phyloP scores from a whole-genome alignment of 306 rosid genomes.

The Sindora glabra region DNA sequence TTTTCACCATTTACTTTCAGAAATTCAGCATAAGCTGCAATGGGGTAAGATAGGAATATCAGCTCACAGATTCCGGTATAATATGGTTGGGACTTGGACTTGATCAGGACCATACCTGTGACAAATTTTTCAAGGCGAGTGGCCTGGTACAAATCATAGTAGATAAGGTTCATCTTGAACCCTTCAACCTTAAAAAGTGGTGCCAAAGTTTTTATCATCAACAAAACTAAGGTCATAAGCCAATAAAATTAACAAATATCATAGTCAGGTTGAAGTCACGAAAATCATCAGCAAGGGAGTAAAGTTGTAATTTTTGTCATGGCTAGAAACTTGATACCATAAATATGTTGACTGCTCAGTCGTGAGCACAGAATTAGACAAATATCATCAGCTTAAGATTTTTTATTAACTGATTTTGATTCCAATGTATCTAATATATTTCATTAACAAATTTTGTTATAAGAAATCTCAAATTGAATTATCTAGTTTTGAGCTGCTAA shows the following conservation, averaged over 20 bases:
- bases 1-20: slow-evolving; percentile 78
- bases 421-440: too few species aligned
- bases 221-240: neutral
- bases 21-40: slow-evolving; percentile 83
- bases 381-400: neutral
- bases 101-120: slow-evolving; percentile 61
- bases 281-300: too few species aligned
- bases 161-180: slow-evolving; percentile 97
- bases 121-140: slow-evolving; percentile 92
- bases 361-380: too few species aligned
- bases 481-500: too few species aligned
- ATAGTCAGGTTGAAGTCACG: slow-evolving; percentile 1
- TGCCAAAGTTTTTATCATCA: neutral
- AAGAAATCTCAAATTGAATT: too few species aligned
- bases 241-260: neutral
- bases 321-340: too few species aligned
- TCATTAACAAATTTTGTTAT: too few species aligned
- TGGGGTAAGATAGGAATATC: slow-evolving; percentile 4
- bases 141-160: slow-evolving; percentile 90
- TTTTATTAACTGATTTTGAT: too few species aligned
- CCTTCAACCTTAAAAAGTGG: slow-evolving; percentile 74
- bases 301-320: too few species aligned
- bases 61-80: slow-evolving; percentile 8
- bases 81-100: too few species aligned
- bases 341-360: too few species aligned